These are phyloP conservation scores for Beauveria caledonica DNA, from an alignment of 2,329 filamentous ascomycete species.

Conservation along the genomic window DNA sequence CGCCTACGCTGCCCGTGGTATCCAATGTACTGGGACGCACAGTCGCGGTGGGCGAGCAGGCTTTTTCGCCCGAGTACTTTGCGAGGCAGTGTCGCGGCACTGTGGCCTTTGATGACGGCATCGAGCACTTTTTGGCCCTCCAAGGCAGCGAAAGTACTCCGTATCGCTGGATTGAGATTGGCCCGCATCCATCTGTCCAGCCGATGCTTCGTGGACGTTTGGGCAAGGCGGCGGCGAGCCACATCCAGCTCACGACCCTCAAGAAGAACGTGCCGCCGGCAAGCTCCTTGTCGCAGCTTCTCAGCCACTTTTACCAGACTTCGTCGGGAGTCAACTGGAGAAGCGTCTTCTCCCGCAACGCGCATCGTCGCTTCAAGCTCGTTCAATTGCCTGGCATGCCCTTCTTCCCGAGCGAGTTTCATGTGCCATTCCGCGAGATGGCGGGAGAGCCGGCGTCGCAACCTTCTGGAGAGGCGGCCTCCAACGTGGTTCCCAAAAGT, in stretches of 20 bases:
- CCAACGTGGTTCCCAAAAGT: neutral
- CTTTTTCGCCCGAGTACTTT: neutral
- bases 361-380: neutral
- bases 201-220: neutral
- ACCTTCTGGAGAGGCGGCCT: neutral
- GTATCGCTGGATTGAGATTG: neutral
- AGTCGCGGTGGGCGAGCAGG: neutral
- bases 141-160: neutral
- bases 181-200: neutral
- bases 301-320: neutral
- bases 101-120: neutral
- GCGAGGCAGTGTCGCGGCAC: neutral
- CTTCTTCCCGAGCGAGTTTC: neutral
- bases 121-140: neutral
- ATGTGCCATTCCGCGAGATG: neutral
- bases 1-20: slow-evolving; percentile 9
- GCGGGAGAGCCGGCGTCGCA: neutral
- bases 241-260: neutral
- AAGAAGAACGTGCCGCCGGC: neutral
- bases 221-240: neutral
- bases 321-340: neutral
- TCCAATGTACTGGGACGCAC: slow-evolving; percentile 15
- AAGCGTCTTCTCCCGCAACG: neutral
- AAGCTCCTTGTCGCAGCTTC: neutral
- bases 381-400: neutral